Percentiles rank a stretch among this genome's conserved stretches.
phyloP scores from a whole-genome alignment of 768 basidiomycete species.

The Suillus spraguei region DNA sequence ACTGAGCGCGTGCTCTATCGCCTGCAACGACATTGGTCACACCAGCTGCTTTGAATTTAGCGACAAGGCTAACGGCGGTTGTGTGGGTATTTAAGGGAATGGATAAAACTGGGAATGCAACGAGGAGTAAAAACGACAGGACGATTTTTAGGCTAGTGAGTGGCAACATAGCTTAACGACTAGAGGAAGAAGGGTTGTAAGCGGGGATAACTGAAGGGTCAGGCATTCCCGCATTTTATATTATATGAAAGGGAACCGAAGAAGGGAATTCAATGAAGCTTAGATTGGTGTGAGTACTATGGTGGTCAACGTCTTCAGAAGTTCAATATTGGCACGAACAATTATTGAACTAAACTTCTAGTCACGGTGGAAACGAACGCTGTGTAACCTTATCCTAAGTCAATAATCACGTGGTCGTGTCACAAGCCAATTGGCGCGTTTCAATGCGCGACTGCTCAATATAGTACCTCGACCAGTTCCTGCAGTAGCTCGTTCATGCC shows the following conservation, averaged over 20 bases:
- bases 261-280: background rate
- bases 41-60: slow-evolving; percentile 9
- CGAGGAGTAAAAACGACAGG: background rate
- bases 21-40: slow-evolving; percentile 4
- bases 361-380: background rate
- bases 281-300: background rate
- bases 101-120: background rate
- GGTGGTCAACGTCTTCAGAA: background rate
- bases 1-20: slow-evolving; percentile 8
- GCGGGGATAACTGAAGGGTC: background rate
- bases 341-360: background rate
- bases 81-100: background rate
- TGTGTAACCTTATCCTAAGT: background rate
- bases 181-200: background rate
- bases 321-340: background rate
- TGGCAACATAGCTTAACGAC: slow-evolving; percentile 6
- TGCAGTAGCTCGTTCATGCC: background rate
- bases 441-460: background rate
- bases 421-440: background rate
- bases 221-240: background rate
- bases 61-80: slow-evolving; percentile 1
- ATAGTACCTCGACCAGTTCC: background rate
- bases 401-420: background rate
- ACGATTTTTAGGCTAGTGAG: background rate
- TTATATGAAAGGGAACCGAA: background rate